Percentiles rank a stretch among this genome's conserved stretches.
phyloP scores from a whole-genome alignment of 768 basidiomycete genomes.

The Mycena indigotica region DNA sequence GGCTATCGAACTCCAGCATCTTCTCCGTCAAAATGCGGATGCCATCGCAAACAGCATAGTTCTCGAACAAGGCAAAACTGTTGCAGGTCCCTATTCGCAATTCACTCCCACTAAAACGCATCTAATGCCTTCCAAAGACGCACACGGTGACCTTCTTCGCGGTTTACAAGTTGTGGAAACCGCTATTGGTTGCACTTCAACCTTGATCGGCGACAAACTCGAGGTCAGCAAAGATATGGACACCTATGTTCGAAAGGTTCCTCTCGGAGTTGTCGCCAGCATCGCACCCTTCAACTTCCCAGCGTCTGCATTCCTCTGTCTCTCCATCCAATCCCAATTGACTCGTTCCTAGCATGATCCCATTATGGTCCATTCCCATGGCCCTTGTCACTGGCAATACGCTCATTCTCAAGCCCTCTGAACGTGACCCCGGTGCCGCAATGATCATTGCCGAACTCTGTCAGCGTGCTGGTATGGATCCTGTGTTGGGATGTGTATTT shows the following conservation, averaged over 20 bases:
- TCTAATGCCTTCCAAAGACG: conserved; percentile 53
- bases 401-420: conserved; percentile 91
- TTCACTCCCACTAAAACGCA: conserved; percentile 1
- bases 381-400: conserved; percentile 91
- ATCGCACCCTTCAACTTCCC: conserved; percentile 91
- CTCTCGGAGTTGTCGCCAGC: conserved; percentile 85
- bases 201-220: conserved; percentile 85
- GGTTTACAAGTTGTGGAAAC: conserved; percentile 90
- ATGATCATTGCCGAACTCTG: conserved; percentile 98
- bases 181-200: conserved; percentile 79
- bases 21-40: conserved; percentile 83
- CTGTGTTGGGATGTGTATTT: background rate
- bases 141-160: conserved; percentile 91
- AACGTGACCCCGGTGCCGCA: conserved; percentile 94
- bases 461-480: conserved; percentile 67
- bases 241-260: conserved; percentile 80
- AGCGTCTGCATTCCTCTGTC: conserved; percentile 52
- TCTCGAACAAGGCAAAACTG: conserved; percentile 94
- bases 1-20: conserved; percentile 73
- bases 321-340: background rate
- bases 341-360: conserved; percentile 74
- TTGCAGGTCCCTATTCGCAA: conserved; percentile 54
- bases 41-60: conserved; percentile 88
- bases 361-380: conserved; percentile 93
- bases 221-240: conserved; percentile 99